Percentiles rank a stretch among this genome's conserved stretches.
These are phyloP conservation scores for Ogataea wickerhamii DNA, from an alignment of 805 yeast genomes.

Conservation along the genomic window DNA sequence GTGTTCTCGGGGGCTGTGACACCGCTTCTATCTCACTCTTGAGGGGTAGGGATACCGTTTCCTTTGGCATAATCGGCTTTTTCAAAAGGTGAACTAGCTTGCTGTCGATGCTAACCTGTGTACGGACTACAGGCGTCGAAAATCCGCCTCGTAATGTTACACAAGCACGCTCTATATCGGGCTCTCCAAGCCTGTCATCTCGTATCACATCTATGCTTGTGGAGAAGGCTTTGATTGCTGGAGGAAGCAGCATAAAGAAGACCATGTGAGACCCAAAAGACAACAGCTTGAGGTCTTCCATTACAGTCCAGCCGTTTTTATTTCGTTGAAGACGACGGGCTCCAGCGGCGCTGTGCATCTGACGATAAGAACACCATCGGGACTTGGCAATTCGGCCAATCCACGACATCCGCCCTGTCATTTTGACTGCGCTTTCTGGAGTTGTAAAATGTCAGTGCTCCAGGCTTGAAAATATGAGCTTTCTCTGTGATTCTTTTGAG, in stretches of 20 bases:
- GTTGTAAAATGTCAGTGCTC: too few species aligned
- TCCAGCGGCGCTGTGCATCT: background rate
- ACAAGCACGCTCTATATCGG: background rate
- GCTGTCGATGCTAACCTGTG: background rate
- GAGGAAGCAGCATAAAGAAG: conserved; percentile 29
- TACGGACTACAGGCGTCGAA: background rate
- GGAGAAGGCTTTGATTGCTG: conserved; percentile 25
- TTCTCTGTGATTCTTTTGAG: too few species aligned
- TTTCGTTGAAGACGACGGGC: background rate
- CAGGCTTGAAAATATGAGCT: too few species aligned
- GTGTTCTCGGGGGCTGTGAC: background rate
- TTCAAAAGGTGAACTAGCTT: background rate
- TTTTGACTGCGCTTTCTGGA: too few species aligned
- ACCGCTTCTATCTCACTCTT: background rate
- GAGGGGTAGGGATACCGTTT: background rate
- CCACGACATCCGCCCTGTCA: conserved; percentile 1
- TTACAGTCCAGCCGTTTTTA: conserved; percentile 23
- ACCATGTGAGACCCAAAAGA: conserved; percentile 32
- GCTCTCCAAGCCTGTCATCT: conserved; percentile 25
- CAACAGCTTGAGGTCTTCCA: conserved; percentile 27
- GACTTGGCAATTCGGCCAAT: background rate
- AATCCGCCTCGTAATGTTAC: conserved; percentile 7
- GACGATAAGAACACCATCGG: background rate
- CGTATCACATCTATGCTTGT: conserved; percentile 29
- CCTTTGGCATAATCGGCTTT: background rate